Conservation (phyloP, 345 rosid species). For the Rubroshorea leprosula region DNA sequence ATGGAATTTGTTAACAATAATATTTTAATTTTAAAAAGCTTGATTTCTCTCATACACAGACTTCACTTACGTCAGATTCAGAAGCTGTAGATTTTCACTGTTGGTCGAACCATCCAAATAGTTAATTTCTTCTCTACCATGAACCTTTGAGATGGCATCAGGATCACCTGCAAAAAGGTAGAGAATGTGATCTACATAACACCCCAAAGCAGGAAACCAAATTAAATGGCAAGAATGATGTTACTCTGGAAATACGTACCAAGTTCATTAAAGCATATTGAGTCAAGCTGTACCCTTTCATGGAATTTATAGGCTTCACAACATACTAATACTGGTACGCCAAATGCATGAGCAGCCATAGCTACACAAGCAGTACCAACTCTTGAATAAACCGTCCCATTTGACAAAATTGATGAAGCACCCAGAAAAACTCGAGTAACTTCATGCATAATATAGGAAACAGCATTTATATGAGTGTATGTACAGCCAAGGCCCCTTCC, state of each 20-base stretch:
- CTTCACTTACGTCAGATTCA: slow-evolving; percentile 71
- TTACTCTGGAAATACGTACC: slow-evolving; percentile 41
- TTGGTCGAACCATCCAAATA: slow-evolving; percentile 48
- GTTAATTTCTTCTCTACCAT: slow-evolving; percentile 58
- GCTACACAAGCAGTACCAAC: slow-evolving; percentile 97
- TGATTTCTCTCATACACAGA: no score
- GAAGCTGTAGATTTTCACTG: slow-evolving; percentile 66
- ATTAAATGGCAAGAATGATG: not conserved
- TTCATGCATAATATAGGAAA: slow-evolving; percentile 94
- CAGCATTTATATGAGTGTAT: slow-evolving; percentile 82
- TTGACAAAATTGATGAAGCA: slow-evolving; percentile 91
- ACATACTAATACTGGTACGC: slow-evolving; percentile 82
- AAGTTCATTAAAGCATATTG: slow-evolving; percentile 90
- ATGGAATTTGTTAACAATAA: not conserved
- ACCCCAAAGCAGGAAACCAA: slow-evolving; percentile 3
- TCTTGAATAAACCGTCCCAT: slow-evolving; percentile 90
- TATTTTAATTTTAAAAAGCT: no score
- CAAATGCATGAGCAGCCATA: slow-evolving; percentile 88
- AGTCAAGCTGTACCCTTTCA: slow-evolving; percentile 92
- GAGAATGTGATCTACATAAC: slow-evolving; percentile 4
- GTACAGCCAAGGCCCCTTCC: slow-evolving; percentile 74
- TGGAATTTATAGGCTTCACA: slow-evolving; percentile 97
- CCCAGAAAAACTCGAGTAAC: slow-evolving; percentile 89
- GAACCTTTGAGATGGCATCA: slow-evolving; percentile 68
- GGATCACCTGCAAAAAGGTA: slow-evolving; percentile 66